These are phyloP conservation scores for Gracilaria caudata DNA, from an alignment of 23 red algal species.

Conservation along the genomic window DNA sequence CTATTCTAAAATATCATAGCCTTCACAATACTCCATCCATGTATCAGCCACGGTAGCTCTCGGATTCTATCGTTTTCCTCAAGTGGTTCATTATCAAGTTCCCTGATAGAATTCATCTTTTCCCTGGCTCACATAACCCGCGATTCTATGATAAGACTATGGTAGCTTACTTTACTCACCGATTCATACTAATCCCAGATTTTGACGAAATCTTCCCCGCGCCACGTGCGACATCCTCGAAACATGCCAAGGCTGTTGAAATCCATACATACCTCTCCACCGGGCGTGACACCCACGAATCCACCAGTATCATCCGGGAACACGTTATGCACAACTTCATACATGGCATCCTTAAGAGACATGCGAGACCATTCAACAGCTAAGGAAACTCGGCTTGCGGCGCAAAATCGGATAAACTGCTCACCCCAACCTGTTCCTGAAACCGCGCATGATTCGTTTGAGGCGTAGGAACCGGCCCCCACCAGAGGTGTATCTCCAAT, in stretches of 20 bases:
- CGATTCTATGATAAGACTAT: not conserved
- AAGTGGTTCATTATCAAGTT: not conserved
- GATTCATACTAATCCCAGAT: conserved; percentile 59
- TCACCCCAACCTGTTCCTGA: conserved; percentile 78
- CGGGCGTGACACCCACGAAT: conserved; percentile 56
- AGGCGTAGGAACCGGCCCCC: conserved; percentile 77
- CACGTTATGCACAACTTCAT: conserved; percentile 56
- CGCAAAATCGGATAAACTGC: conserved; percentile 41
- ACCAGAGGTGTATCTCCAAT: conserved; percentile 79
- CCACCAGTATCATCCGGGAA: conserved; percentile 60
- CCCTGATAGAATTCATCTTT: not conserved
- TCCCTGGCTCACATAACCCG: not conserved
- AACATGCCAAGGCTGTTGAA: conserved; percentile 62
- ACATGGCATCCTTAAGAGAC: conserved; percentile 46
- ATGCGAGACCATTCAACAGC: conserved; percentile 59
- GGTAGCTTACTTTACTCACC: conserved; percentile 22
- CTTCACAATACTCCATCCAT: not conserved
- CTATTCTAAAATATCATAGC: conserved; percentile 29
- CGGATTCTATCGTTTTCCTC: not conserved
- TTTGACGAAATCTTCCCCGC: conserved; percentile 42
- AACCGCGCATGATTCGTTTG: conserved; percentile 56
- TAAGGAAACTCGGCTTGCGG: conserved; percentile 41
- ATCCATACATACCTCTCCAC: conserved; percentile 57
- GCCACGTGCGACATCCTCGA: conserved; percentile 49
- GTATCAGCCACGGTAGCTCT: not conserved